Conservation (phyloP, 2,329 filamentous ascomycete species). For the Venturia carpophila region DNA sequence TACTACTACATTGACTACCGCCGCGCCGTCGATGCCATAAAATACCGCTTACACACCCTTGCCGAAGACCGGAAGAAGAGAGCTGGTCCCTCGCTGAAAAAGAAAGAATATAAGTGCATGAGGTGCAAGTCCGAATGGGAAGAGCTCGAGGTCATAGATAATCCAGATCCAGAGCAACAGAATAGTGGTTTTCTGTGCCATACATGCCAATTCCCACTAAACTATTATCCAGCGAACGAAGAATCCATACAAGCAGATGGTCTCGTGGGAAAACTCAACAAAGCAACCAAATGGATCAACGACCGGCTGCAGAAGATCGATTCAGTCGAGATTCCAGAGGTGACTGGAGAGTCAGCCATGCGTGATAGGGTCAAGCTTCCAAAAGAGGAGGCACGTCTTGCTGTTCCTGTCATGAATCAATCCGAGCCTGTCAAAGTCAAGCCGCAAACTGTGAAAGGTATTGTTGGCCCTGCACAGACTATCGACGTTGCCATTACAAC, state of each 20-base stretch:
- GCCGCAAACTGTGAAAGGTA: conserved; percentile 62
- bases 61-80: conserved; percentile 82
- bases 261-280: conserved; percentile 55
- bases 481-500: conserved; percentile 64
- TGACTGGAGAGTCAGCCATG: conserved; percentile 64
- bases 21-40: conserved; percentile 89
- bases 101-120: conserved; percentile 83
- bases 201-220: conserved; percentile 60
- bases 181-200: conserved; percentile 70
- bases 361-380: conserved; percentile 55
- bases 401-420: conserved; percentile 26
- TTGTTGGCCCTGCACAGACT: conserved; percentile 58
- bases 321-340: conserved; percentile 61
- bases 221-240: conserved; percentile 55
- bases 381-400: conserved; percentile 45
- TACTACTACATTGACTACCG: conserved; percentile 98
- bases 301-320: conserved; percentile 71
- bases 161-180: conserved; percentile 48
- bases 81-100: conserved; percentile 67
- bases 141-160: conserved; percentile 79
- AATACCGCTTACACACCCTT: conserved; percentile 83
- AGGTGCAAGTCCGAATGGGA: conserved; percentile 83
- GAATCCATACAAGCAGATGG: conserved; percentile 24
- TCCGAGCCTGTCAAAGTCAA: conserved; percentile 22
- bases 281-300: conserved; percentile 71